Evolutionary conservation across 2,329 filamentous ascomycete genomes (phyloP).

Genomic region (Nemania sp.): DNA sequence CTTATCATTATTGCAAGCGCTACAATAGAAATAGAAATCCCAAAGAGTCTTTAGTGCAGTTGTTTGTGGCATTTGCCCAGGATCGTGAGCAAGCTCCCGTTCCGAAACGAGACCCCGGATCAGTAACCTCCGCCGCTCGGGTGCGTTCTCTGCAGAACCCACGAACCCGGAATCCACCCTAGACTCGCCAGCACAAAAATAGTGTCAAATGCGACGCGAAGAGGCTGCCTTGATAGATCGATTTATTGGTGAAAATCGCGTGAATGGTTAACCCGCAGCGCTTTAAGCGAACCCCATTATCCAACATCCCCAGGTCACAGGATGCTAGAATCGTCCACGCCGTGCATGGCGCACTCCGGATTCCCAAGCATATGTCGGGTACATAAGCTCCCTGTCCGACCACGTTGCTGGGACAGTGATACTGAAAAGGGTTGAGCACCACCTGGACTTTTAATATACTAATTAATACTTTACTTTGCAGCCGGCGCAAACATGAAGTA

Average conservation of each 20-base stretch:
- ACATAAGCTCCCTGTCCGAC: background rate
- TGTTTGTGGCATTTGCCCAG: background rate
- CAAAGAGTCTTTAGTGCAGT: background rate
- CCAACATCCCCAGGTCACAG: slow-evolving; percentile 1
- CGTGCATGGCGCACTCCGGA: background rate
- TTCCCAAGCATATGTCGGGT: slow-evolving; percentile 12
- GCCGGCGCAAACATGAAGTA: slow-evolving; percentile 30
- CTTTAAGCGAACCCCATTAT: slow-evolving; percentile 2
- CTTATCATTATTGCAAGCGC: background rate
- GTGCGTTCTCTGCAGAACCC: slow-evolving; percentile 21
- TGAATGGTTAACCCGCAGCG: background rate
- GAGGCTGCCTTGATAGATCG: background rate
- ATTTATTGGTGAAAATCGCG: slow-evolving; percentile 9
- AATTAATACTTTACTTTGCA: background rate
- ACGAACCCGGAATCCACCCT: slow-evolving; percentile 18
- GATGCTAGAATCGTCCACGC: background rate
- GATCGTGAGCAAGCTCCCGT: slow-evolving; percentile 9
- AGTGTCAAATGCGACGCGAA: slow-evolving; percentile 4
- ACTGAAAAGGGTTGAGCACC: slow-evolving; percentile 1
- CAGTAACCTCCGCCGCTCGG: slow-evolving; percentile 30
- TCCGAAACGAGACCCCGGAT: slow-evolving; percentile 33
- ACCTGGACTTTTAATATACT: background rate
- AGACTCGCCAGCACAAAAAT: slow-evolving; percentile 8
- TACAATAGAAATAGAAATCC: background rate
- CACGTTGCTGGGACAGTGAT: too few species aligned